phyloP scores from a whole-genome alignment of 805 yeast genomes.

The Ascoidea tarda region DNA sequence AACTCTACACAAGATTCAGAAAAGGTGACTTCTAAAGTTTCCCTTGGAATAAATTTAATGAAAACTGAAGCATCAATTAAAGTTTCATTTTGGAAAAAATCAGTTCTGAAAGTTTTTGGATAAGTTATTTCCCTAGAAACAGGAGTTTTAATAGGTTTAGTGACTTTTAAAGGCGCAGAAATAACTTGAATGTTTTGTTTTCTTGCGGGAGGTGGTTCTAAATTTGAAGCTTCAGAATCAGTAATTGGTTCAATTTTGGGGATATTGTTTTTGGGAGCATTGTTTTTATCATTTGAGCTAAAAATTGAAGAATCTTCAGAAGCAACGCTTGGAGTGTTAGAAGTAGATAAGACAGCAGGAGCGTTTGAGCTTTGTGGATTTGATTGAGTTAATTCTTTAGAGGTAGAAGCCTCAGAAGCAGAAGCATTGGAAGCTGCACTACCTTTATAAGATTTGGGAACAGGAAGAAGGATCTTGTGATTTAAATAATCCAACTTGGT shows the following conservation, averaged over 20 bases:
- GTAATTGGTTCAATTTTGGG: conserved; percentile 1
- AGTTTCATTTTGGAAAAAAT: conserved; percentile 58
- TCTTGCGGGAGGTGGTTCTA: neutral
- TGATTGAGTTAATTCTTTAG: too few species aligned
- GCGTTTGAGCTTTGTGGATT: too few species aligned
- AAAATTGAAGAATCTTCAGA: neutral
- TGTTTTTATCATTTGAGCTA: neutral
- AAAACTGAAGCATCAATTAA: conserved; percentile 56
- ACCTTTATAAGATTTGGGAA: neutral
- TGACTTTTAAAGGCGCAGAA: neutral
- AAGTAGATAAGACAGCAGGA: neutral
- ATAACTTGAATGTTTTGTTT: neutral
- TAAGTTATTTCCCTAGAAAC: neutral
- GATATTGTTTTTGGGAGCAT: neutral
- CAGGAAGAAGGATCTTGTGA: neutral
- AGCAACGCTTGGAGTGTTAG: conserved; percentile 1
- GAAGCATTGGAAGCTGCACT: too few species aligned
- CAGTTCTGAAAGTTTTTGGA: conserved; percentile 28
- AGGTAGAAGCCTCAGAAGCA: too few species aligned
- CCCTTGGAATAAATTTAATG: conserved; percentile 47
- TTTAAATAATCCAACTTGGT: neutral
- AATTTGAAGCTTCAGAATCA: neutral
- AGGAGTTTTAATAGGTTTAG: neutral
- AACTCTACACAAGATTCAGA: conserved; percentile 22
- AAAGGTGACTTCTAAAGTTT: conserved; percentile 28